Base-by-base conservation (phyloP, 2,329 filamentous ascomycete genomes). In the Pestalotiopsis sp. region DNA sequence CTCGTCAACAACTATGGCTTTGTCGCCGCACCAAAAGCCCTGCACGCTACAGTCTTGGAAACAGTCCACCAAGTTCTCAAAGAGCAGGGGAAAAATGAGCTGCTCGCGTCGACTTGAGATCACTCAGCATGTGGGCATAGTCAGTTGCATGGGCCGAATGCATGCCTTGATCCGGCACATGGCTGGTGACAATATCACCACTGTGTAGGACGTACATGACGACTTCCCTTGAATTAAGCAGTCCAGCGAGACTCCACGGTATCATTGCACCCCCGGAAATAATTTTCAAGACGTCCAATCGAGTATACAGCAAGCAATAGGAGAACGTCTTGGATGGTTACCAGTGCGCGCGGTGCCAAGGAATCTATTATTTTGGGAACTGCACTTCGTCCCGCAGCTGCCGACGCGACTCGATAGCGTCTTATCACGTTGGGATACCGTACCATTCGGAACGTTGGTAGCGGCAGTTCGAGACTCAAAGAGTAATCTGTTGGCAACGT, bases 1-100 rank as follows among this genome's bases (percentile, higher is more conserved):
- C 80, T 89, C 77, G 76, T 73, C 9, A 76, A 71, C 3, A 90
- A 90, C 75, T 87, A 83, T 74, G 87, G 87, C 1, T 88, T 89
- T 59, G 82, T 89, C 4, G 87, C 86, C 0, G 86, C 87, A 1
- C 84, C 86, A 7, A 76, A 70, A 20, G 75, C 74, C 4, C 64
- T 84, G 6, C 87, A 89, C 69, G 79, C 57, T 0, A 66, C 71
- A 1, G 84, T 89, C 1, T 73, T 88, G 71, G 75, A 73, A 27
- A 76, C 75, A 0, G 78, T 82, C 6, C 77, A 77, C 13, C 74
- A 78, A 9, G 77, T 78, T 0, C 63, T 84, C 41, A 73, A 70
- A 31, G 75, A 78, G n/a, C 71, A 80, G 64, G 78, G 78, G 3
- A 79, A 77, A 66, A 73, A 71, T 3, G 70, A 81, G 39, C 69